Base-by-base conservation (phyloP, 106 monocot genomes). In the Dendrobium officinale region DNA sequence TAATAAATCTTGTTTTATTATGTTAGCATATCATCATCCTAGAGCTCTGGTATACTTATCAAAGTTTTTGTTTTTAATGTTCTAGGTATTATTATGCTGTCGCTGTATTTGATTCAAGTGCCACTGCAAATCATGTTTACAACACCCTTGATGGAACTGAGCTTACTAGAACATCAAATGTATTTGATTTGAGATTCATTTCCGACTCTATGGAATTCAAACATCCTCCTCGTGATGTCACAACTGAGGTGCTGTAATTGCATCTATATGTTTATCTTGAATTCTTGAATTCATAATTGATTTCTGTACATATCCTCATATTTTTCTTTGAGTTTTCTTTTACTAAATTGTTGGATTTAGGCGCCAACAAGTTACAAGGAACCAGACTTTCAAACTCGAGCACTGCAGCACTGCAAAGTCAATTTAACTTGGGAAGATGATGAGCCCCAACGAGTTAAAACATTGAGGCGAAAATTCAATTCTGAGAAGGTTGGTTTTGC, bases 391-490 rank as follows among this genome's bases (percentile, higher is more conserved):
- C 79, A 88, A 20, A 98, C 92, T 77, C 78, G 85, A 70, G 94
- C 94, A n/a, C 86, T 92, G 83, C 97, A 98, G 54, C 97, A 94
- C 26, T 92, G 89, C 77, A 88, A 80, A 49, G 94, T 94, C 40
- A 94, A 92, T 55, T 83, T 94, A 77, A 85, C 94, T 1, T 94
- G 94, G 97, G 97, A 98, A 55, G 97, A 89, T 76, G 97, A 98
- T 79, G 92, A 92, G 77, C 90, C 97, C 13, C 76, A 89, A 19
- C 89, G 94, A 24, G 91, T 84, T 41, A 94, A 92, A 73, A 66
- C 85, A 37, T 86, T 98, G 82, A 89, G 88, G 78, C 75, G 88
- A 42, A 94, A 94, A 67, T 94, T 91, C 80, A 92, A 89, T 83
- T 47, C 79, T 1, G 79, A 94, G n/a, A 83, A 98, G 92, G 97